These are phyloP conservation scores for Vinca minor DNA, from an alignment of 257 asterid species.

Conservation along the genomic window DNA sequence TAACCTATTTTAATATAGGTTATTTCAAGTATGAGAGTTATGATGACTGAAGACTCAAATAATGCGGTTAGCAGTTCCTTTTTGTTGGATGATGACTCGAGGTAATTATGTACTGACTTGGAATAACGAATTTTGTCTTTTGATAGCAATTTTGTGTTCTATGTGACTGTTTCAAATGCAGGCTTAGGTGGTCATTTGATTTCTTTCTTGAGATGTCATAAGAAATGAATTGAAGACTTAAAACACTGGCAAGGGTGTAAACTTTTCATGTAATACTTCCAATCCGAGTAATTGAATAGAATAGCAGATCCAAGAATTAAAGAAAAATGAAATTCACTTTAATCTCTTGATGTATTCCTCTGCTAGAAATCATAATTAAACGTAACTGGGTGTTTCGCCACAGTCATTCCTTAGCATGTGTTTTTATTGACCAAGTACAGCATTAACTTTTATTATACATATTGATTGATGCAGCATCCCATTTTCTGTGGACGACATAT, in stretches of 20 bases:
- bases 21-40: slow-evolving; percentile 61
- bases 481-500: slow-evolving; percentile 89
- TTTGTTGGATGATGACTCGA: slow-evolving; percentile 79
- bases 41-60: slow-evolving; percentile 84
- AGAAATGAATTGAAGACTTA: background rate
- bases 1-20: slow-evolving; percentile 40
- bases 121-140: background rate
- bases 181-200: background rate
- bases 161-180: background rate
- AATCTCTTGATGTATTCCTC: background rate
- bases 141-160: background rate
- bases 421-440: background rate
- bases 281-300: too few species aligned
- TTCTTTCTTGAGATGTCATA: background rate
- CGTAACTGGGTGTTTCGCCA: background rate
- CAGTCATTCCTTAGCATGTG: background rate
- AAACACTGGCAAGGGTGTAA: too few species aligned
- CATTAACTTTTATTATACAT: slow-evolving; percentile 12
- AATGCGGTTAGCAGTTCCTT: slow-evolving; percentile 77
- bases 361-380: background rate
- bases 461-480: slow-evolving; percentile 87
- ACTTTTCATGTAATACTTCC: background rate
- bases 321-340: background rate
- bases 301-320: background rate
- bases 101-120: slow-evolving; percentile 30